Conservation (phyloP, 2,329 filamentous ascomycete genomes). For the Pestalotiopsis sp. region DNA sequence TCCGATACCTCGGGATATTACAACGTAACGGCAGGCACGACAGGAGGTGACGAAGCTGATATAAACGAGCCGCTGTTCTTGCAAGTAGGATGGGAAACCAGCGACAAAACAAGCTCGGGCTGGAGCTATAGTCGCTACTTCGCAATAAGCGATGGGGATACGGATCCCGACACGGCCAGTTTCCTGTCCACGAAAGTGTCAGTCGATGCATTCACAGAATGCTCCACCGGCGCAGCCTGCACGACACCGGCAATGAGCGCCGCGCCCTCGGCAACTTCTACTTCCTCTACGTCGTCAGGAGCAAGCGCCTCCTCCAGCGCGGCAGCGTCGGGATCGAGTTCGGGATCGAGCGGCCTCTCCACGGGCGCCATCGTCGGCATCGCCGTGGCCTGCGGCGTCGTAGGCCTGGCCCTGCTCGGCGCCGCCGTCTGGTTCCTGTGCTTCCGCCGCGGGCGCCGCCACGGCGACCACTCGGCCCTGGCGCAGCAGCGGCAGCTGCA, state of each 20-base stretch:
- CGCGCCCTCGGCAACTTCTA: neutral
- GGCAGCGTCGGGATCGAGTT: neutral
- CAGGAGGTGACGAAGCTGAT: neutral
- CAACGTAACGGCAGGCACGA: too few relatives aligned
- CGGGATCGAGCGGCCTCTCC: slow-evolving; percentile 31
- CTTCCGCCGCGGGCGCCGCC: slow-evolving; percentile 41
- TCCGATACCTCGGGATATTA: too few relatives aligned
- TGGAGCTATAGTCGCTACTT: neutral
- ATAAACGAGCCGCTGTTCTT: neutral
- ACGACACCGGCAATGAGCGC: neutral
- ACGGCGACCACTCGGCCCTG: slow-evolving; percentile 24
- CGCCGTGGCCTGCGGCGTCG: slow-evolving; percentile 42
- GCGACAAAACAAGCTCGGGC: neutral
- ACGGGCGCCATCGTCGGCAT: slow-evolving; percentile 51
- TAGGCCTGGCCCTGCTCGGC: slow-evolving; percentile 34
- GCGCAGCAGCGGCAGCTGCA: slow-evolving; percentile 3
- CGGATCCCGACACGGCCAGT: neutral
- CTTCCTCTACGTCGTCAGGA: neutral
- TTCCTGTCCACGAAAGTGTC: neutral
- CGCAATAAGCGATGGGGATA: neutral
- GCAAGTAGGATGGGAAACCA: neutral
- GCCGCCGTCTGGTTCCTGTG: slow-evolving; percentile 44
- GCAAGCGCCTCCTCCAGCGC: neutral
- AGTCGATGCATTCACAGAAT: neutral
- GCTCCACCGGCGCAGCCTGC: neutral